These are phyloP conservation scores for Solanum ossicruentum DNA, from an alignment of 257 asterid genomes.

Conservation along the genomic window DNA sequence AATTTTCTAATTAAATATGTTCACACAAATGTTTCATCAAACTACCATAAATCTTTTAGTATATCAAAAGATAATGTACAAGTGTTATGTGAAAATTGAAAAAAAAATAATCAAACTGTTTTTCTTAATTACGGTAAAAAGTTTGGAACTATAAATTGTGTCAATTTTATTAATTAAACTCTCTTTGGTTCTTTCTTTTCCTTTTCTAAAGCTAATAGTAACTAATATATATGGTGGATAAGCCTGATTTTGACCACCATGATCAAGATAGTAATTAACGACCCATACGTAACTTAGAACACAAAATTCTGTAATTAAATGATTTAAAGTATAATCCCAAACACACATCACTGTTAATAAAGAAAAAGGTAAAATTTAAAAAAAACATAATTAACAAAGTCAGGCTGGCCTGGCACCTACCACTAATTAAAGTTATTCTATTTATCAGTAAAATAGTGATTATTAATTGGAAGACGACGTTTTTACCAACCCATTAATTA, in stretches of 20 bases:
- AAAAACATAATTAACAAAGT: background rate
- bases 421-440: background rate
- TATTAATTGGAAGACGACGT: background rate
- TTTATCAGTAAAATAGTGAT: background rate
- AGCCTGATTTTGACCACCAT: background rate
- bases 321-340: background rate
- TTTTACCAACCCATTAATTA: slow-evolving; percentile 1
- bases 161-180: background rate
- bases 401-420: background rate
- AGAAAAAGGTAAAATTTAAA: background rate
- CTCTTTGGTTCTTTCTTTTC: background rate
- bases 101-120: too few species aligned
- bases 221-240: background rate
- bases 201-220: background rate
- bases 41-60: background rate
- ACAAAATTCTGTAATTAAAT: background rate
- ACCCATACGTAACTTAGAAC: background rate
- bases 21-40: background rate
- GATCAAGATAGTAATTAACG: background rate
- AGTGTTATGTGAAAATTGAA: too few species aligned
- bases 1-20: background rate
- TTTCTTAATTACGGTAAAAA: background rate
- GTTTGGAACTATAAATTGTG: background rate
- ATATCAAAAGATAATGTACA: too few species aligned
- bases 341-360: background rate